Evolutionary conservation across 2,329 filamentous ascomycete genomes (phyloP), one percentile per base, ranked within the genome.

Genomic region (Paracamarosporium sp.): DNA sequence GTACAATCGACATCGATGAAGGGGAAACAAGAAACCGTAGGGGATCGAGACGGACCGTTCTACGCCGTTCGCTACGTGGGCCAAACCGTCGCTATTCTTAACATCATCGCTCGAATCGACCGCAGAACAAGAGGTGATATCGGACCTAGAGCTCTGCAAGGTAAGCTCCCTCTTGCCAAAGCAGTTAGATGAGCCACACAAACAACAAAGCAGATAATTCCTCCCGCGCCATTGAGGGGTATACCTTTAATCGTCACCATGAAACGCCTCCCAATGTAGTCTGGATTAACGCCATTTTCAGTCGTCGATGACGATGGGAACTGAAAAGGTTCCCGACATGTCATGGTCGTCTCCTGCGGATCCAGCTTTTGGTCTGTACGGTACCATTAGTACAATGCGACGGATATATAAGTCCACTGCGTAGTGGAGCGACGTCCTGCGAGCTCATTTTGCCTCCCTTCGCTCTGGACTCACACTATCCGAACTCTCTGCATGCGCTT

Each of bases 401-500:
- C 35, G 31, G 25, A 31, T 27, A 24, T 5, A 8, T 20, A 40
- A 51, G 48, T n/a, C 48, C 48, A 43, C 43, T 41, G 48, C 25
- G 24, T 22, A 38, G 48, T 51, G 36, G 25, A 51, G 44, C 22
- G 17, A n/a, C n/a, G 17, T 31, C 28, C 25, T 27, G 43, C 33
- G 17, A 41, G 13, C 38, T 36, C 47, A 43, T 54, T 53, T 53
- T 43, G 38, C 46, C 47, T 55, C 33, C 53, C 57, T 40, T 47
- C 61, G 51, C 56, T 55, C 46, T 55, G 33, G 58, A 60, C 69
- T 72, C 68, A 73, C 69, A 67, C 56, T 20, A 73, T 59, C 69
- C 66, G 57, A 20, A 73, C 57, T 9, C 56, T 60, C 50, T 55
- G 79, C 8, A 93, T 78, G 62, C 84, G 89, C 12, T 84, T 79